A percentile compares a stretch with the other conserved stretches of the same genome.
These are phyloP conservation scores for Pleurotus citrinopileatus DNA, from an alignment of 768 basidiomycete genomes.

Conservation along the genomic window DNA sequence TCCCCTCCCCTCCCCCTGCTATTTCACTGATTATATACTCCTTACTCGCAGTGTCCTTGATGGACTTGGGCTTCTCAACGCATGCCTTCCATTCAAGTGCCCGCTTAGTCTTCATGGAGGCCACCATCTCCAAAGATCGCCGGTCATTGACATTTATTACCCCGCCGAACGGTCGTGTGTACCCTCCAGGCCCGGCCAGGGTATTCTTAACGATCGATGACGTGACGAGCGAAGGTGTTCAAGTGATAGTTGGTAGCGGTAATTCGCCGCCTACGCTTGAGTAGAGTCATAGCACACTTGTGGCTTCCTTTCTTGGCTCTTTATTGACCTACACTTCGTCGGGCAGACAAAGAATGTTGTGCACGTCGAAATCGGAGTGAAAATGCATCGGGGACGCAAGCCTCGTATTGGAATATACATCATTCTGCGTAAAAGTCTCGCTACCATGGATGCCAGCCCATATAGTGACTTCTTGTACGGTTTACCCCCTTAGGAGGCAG, in stretches of 20 bases:
- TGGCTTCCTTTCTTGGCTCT: no score
- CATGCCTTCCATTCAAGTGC: conserved; percentile 30
- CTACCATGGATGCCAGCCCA: no score
- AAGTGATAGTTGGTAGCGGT: conserved; percentile 73
- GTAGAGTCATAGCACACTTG: neutral
- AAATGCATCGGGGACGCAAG: no score
- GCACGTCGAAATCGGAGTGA: no score
- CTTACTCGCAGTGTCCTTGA: conserved; percentile 20
- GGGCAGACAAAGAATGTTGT: no score
- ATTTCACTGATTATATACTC: neutral
- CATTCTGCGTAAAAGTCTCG: no score
- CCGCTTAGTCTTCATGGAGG: conserved; percentile 26
- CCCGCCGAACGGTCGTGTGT: conserved; percentile 61
- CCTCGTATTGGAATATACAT: no score
- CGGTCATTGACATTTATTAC: conserved; percentile 50
- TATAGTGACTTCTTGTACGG: no score
- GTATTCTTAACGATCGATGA: conserved; percentile 61
- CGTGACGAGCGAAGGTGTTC: conserved; percentile 58
- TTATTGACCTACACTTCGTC: no score
- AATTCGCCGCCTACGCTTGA: conserved; percentile 38
- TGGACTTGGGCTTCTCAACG: conserved; percentile 27
- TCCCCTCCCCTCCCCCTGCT: neutral
- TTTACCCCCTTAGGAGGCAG: no score
- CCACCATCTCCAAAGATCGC: conserved; percentile 16
- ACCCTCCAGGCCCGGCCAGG: conserved; percentile 83